A percentile compares a stretch with the other conserved stretches of the same genome.
These are phyloP conservation scores for Alternaria consortialis DNA, from an alignment of 2,329 filamentous ascomycete species.

Conservation along the genomic window DNA sequence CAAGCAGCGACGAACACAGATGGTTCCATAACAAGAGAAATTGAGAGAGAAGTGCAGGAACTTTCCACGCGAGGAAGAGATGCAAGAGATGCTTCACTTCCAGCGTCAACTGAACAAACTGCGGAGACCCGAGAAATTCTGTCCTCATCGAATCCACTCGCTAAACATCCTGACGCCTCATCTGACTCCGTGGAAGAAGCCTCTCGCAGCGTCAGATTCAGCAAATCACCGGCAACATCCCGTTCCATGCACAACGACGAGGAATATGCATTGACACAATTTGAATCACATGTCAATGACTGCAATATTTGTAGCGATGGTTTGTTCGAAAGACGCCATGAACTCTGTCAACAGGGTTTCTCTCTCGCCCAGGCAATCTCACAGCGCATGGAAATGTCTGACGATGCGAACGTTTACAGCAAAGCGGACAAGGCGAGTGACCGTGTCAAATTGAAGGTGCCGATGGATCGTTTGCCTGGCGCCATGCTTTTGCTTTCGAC, in stretches of 20 bases:
- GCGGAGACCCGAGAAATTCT: background rate
- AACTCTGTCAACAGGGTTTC: constrained; percentile 35
- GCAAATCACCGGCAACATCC: constrained; percentile 27
- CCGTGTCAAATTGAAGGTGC: constrained; percentile 30
- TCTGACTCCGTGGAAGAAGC: constrained; percentile 35
- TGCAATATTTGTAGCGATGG: constrained; percentile 32
- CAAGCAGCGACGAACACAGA: constrained; percentile 33
- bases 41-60: constrained; percentile 32
- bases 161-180: constrained; percentile 24
- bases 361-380: constrained; percentile 29
- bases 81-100: constrained; percentile 22
- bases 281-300: constrained; percentile 39
- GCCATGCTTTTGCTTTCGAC: constrained; percentile 29
- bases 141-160: background rate
- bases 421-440: constrained; percentile 20
- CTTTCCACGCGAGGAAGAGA: constrained; percentile 27
- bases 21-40: constrained; percentile 32
- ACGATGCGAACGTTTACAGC: constrained; percentile 32
- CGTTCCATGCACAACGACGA: constrained; percentile 28
- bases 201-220: constrained; percentile 32
- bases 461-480: constrained; percentile 24
- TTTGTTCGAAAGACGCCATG: background rate
- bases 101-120: constrained; percentile 4
- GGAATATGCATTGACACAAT: constrained; percentile 30
- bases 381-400: constrained; percentile 33